Evolutionary conservation across 2,329 filamentous ascomycete species (phyloP).

Genomic region (Phialophora expanda): DNA sequence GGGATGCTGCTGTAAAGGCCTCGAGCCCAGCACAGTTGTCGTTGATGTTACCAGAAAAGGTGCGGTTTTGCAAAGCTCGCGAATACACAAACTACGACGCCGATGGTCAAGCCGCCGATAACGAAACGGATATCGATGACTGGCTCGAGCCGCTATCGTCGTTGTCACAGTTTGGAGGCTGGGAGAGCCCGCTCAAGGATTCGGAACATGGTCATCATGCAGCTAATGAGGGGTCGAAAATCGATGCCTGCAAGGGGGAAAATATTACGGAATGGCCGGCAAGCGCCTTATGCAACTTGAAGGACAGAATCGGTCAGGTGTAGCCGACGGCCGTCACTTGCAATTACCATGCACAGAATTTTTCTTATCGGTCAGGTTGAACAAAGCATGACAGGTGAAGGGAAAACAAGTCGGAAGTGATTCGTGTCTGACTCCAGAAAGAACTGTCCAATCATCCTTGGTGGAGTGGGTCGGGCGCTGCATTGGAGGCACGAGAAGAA

Average conservation of each 20-base stretch:
- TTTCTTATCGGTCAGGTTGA: neutral
- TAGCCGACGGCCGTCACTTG: neutral
- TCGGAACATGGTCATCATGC: neutral
- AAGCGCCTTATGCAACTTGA: neutral
- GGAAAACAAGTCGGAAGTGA: neutral
- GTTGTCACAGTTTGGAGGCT: neutral
- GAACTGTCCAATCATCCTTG: neutral
- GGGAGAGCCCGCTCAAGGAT: neutral
- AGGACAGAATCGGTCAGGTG: neutral
- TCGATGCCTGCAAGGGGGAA: constrained; percentile 33
- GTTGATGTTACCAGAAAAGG: constrained; percentile 28
- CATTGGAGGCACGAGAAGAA: neutral
- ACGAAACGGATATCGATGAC: constrained; percentile 10
- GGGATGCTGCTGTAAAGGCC: neutral
- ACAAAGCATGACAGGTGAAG: neutral
- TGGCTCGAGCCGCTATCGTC: neutral
- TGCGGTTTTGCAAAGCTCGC: constrained; percentile 12
- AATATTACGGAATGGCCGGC: constrained; percentile 10
- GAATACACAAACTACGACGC: neutral
- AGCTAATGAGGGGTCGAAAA: constrained; percentile 6
- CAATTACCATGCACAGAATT: neutral
- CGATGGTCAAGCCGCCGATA: constrained; percentile 10
- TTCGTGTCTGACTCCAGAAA: neutral
- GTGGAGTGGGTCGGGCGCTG: neutral
- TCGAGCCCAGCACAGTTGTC: neutral